A percentile compares a stretch with the other conserved stretches of the same genome.
Evolutionary conservation across 306 rosid species (phyloP).

Genomic region (Oemleria cerasiformis): DNA sequence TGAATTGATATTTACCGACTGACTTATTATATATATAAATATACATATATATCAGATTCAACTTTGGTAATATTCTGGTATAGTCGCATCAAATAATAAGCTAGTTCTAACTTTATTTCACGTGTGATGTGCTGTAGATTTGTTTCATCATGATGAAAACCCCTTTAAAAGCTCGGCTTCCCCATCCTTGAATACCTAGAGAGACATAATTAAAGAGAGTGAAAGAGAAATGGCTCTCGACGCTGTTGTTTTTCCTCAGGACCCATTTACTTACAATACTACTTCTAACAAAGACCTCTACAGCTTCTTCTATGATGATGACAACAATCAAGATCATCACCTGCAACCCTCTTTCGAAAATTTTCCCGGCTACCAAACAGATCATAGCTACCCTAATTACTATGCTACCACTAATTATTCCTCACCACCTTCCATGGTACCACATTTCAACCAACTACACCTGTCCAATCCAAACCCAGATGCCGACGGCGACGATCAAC

Average conservation of each 20-base stretch:
- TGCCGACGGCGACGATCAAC: constrained; percentile 9
- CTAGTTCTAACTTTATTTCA: constrained; percentile 42
- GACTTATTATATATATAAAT: no score
- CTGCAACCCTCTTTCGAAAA: constrained; percentile 21
- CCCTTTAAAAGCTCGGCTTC: constrained; percentile 38
- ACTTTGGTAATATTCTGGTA: no score
- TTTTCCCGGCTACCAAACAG: constrained; percentile 57
- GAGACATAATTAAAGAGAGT: constrained; percentile 15
- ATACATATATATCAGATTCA: no score
- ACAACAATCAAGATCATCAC: constrained; percentile 15
- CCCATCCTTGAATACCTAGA: constrained; percentile 11
- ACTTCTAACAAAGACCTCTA: constrained; percentile 48
- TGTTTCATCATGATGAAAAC: constrained; percentile 10
- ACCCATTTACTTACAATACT: constrained; percentile 40
- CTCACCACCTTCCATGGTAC: constrained; percentile 42
- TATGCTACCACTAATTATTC: constrained; percentile 34
- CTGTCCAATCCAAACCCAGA: constrained; percentile 35
- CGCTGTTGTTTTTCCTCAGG: constrained; percentile 68
- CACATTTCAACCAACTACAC: constrained; percentile 37
- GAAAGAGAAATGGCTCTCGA: constrained; percentile 67
- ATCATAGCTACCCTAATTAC: constrained; percentile 10
- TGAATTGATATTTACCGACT: no score
- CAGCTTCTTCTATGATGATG: constrained; percentile 38
- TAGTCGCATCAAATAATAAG: no score
- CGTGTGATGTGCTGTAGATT: constrained; percentile 59